Conservation (phyloP, 73 alveolate genomes). For the Stentor coeruleus region DNA sequence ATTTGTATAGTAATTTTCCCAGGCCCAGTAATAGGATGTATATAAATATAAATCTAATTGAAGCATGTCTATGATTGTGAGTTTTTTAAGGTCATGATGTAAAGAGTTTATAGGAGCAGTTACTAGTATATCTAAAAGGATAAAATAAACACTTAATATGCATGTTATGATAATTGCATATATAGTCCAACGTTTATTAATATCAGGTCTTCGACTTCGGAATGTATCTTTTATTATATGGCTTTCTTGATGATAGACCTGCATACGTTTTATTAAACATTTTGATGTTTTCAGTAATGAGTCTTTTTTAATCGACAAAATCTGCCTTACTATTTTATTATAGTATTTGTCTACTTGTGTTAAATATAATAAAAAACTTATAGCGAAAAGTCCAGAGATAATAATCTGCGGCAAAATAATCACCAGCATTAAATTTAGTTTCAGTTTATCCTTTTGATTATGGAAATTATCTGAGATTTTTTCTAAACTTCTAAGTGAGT, state of each 20-base stretch:
- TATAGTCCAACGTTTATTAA: background rate
- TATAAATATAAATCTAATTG: no score
- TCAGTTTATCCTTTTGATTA: background rate
- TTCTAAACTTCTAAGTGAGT: no score
- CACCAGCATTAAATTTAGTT: background rate
- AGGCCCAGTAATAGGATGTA: background rate
- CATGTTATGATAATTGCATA: background rate
- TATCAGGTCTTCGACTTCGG: background rate
- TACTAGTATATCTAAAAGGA: background rate
- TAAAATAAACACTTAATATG: no score
- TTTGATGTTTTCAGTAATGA: background rate
- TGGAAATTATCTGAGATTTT: background rate
- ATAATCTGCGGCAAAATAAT: background rate
- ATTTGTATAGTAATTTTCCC: background rate
- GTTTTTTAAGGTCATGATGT: background rate
- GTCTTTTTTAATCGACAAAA: background rate
- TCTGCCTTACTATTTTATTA: background rate
- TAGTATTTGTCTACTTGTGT: background rate
- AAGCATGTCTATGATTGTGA: background rate
- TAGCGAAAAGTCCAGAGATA: background rate
- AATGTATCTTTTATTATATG: background rate
- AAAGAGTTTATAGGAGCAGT: background rate
- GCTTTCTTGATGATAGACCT: background rate
- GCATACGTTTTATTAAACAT: background rate
- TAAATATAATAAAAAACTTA: no score